phyloP scores from a whole-genome alignment of 2,329 filamentous ascomycete species.

The Aspergillus transmontanensis region DNA sequence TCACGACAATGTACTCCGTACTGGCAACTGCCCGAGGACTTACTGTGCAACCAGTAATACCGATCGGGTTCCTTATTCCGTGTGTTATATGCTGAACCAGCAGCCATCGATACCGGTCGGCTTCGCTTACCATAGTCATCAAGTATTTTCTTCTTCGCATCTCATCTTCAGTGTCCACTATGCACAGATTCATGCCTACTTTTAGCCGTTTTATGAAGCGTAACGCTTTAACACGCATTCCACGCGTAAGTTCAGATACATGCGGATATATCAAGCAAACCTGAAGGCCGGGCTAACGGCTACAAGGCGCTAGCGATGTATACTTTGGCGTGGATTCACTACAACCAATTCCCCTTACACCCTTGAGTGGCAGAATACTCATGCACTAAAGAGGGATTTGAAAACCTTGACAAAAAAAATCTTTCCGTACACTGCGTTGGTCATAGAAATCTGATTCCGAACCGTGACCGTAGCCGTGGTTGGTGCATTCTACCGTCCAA shows the following conservation, averaged over 20 bases:
- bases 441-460: background rate
- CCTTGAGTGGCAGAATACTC: background rate
- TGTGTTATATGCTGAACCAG: background rate
- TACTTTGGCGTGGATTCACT: background rate
- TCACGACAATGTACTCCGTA: background rate
- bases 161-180: background rate
- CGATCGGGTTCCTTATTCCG: background rate
- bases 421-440: background rate
- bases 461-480: background rate
- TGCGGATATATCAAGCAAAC: background rate
- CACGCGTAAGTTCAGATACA: background rate
- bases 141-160: background rate
- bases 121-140: background rate
- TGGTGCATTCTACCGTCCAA: background rate
- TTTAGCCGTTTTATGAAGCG: background rate
- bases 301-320: background rate
- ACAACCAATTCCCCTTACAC: background rate
- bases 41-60: background rate
- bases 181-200: background rate
- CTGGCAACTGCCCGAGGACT: too few relatives aligned
- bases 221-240: background rate
- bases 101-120: background rate
- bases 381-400: too few relatives aligned
- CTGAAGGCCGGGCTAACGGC: background rate
- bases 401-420: background rate